Base-by-base conservation (phyloP, 345 rosid genomes). In the Hypericum androsaemum region DNA sequence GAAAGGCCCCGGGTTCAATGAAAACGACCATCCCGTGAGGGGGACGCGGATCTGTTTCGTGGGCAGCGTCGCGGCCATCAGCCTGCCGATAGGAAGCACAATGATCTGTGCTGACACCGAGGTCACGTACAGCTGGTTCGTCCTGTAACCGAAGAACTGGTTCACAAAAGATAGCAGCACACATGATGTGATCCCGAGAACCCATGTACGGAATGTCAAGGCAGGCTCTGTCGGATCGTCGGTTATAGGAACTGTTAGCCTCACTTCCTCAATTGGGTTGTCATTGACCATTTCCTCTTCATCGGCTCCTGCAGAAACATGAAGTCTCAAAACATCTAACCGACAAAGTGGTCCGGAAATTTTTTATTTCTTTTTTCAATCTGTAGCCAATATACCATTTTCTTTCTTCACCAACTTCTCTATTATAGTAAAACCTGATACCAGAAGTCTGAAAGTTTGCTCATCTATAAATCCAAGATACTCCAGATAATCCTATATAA, bases 131-230 rank as follows among this genome's bases (percentile, higher is more conserved):
- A 83, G 73, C 42, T 48, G 80, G 61, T 80, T 78, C 13, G 61
- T 40, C 15, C 79, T 72, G 52, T 61, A 83, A 11, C 43, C 49
- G 7, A 80, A 83, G 68, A 80, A 80, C 2, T 72, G 67, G 67
- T 80, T 79, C 44, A 77, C 60, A 13, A 84, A 79, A 6, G 94
- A 64, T 0, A 81, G 83, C 49, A 73, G 14, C 47, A 54, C 47
- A 32, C 83, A 81, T 5, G 77, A 77, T 15, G 60, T 0, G 7
- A 79, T 55, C 6, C 82, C 83, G 5, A 77, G 78, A 43, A 49
- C 14, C 86, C 88, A 81, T 53, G 94, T 77, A n/a, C 78, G 43
- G 13, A 84, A 79, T 0, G 81, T 81, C 22, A 84, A 35, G 7
- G 56, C 81, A 6, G 73, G 66, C 11, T 47, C 12, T 1, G 78